Evolutionary conservation across 2,329 filamentous ascomycete species (phyloP).

Genomic region (Epichloe elymi): DNA sequence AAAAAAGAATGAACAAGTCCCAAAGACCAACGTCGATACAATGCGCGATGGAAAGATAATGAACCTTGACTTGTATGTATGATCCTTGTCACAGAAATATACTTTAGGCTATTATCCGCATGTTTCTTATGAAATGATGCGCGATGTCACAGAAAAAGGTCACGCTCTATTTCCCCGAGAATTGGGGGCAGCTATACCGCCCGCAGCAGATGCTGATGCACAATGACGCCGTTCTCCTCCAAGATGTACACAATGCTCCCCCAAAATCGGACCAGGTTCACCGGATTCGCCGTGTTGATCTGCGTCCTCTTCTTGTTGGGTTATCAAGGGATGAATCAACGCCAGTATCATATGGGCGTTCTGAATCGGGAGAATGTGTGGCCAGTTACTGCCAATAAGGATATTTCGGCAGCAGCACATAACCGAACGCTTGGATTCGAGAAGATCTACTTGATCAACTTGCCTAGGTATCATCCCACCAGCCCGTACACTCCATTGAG

Average conservation of each 20-base stretch:
- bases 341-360: not conserved
- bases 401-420: slow-evolving; percentile 1
- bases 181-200: no score
- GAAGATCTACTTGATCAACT: slow-evolving; percentile 1
- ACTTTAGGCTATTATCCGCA: no score
- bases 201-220: no score
- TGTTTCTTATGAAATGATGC: no score
- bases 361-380: not conserved
- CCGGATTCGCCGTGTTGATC: not conserved
- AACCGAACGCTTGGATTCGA: slow-evolving; percentile 2
- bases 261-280: not conserved
- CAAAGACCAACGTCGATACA: no score
- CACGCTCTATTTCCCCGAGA: no score
- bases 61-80: no score
- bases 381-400: not conserved
- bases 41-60: no score
- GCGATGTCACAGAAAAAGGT: no score
- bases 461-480: not conserved
- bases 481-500: not conserved
- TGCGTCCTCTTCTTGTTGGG: not conserved
- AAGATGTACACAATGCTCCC: not conserved
- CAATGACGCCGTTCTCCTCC: no score
- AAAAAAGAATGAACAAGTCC: no score
- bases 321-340: not conserved
- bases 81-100: no score